These are phyloP conservation scores for Leccinum pellstonianum DNA, from an alignment of 768 basidiomycete species.

Conservation along the genomic window DNA sequence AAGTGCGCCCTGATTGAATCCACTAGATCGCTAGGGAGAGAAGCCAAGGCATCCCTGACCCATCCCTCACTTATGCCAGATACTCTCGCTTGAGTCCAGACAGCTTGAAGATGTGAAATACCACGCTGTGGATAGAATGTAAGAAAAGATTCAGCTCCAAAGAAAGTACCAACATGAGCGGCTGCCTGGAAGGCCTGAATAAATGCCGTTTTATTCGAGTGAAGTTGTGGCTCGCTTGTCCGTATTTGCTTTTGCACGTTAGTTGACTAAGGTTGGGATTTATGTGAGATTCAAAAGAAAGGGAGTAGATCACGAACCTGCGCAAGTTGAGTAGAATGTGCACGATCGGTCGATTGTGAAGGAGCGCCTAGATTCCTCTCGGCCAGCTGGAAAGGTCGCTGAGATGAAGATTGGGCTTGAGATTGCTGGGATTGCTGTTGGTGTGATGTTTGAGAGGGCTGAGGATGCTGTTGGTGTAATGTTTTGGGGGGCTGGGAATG, in stretches of 20 bases:
- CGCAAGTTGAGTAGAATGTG: conserved; percentile 1
- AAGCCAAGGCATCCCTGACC: conserved; percentile 15
- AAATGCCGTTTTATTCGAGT: conserved; percentile 17
- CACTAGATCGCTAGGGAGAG: conserved; percentile 20
- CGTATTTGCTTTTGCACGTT: conserved; percentile 8
- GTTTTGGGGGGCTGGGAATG: background rate
- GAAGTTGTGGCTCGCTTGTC: conserved; percentile 1
- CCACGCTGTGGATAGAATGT: conserved; percentile 18
- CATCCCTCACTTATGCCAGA: conserved; percentile 23
- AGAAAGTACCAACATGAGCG: conserved; percentile 18
- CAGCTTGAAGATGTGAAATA: conserved; percentile 5
- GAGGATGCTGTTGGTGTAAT: background rate
- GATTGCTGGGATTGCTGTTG: conserved; percentile 1
- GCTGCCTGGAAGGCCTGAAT: conserved; percentile 22
- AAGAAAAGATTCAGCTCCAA: background rate
- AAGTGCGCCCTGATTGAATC: conserved; percentile 8
- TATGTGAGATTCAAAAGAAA: conserved; percentile 1
- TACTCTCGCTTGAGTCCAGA: conserved; percentile 14
- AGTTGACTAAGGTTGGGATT: background rate
- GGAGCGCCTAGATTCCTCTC: background rate
- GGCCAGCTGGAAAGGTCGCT: background rate
- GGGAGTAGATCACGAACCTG: conserved; percentile 1
- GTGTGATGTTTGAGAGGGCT: background rate
- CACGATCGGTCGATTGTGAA: background rate
- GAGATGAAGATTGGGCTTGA: conserved; percentile 1